phyloP scores from a whole-genome alignment of 1,284 basidiomycete species.

The Rhodotorula sp. region DNA sequence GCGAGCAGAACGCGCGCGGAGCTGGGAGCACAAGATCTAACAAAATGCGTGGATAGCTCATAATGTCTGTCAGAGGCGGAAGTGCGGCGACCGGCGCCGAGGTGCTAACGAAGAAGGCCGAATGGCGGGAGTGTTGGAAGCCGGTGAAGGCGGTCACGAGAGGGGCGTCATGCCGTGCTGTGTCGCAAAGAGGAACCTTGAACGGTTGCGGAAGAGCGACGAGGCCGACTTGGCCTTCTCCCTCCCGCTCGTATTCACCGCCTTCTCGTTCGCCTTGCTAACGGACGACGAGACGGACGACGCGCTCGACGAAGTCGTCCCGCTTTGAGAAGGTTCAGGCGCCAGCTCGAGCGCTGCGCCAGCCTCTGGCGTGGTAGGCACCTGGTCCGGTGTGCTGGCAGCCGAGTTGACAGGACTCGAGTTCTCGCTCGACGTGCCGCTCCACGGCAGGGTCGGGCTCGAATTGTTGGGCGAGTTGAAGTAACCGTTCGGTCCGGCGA shows the following conservation, averaged over 20 bases:
- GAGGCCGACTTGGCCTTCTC: background rate
- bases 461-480: constrained; percentile 9
- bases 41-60: too few species aligned
- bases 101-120: background rate
- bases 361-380: constrained; percentile 15
- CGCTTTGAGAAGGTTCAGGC: too few species aligned
- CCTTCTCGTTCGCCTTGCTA: background rate
- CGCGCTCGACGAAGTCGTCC: too few species aligned
- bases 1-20: too few species aligned
- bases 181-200: constrained; percentile 8
- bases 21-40: too few species aligned
- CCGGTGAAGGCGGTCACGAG: background rate
- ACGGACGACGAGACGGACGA: background rate
- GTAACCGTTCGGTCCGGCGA: constrained; percentile 14
- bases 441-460: constrained; percentile 10
- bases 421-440: background rate
- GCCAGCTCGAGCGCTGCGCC: background rate
- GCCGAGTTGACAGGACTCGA: background rate
- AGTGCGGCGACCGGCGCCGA: too few species aligned
- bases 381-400: background rate
- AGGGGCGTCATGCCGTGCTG: constrained; percentile 20
- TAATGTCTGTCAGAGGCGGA: too few species aligned
- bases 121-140: too few species aligned
- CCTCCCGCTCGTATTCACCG: background rate
- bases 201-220: constrained; percentile 1